Percentiles rank a stretch among this genome's conserved stretches.
These are phyloP conservation scores for Alternaria arbusti DNA, from an alignment of 2,329 filamentous ascomycete species.

Conservation along the genomic window DNA sequence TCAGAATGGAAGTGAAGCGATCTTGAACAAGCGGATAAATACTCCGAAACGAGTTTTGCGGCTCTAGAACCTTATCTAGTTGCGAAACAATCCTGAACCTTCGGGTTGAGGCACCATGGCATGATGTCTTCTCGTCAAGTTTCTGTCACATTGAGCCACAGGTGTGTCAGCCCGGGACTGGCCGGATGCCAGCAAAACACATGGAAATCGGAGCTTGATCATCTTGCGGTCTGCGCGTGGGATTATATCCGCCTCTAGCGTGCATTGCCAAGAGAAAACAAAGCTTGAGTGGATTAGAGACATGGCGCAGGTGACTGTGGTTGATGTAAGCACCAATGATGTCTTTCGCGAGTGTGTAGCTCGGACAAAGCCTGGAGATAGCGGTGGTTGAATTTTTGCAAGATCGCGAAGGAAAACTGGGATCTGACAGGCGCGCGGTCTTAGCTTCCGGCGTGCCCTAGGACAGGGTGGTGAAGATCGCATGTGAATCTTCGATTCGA, in stretches of 20 bases:
- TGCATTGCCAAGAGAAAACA: conserved; percentile 17
- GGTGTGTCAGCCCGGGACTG: conserved; percentile 25
- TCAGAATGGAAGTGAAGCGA: not conserved
- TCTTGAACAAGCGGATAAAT: not conserved
- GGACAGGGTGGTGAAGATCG: not conserved
- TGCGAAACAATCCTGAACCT: not conserved
- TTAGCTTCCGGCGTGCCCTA: conserved; percentile 1
- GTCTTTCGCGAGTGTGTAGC: conserved; percentile 12
- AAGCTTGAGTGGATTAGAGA: conserved; percentile 30
- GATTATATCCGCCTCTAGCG: conserved; percentile 18
- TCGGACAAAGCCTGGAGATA: conserved; percentile 27
- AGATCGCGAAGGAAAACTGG: not conserved
- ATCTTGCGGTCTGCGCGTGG: conserved; percentile 14
- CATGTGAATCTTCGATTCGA: conserved; percentile 6
- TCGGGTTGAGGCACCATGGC: not conserved
- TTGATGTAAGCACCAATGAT: conserved; percentile 16
- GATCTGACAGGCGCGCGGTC: conserved; percentile 1
- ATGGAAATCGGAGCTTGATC: conserved; percentile 9
- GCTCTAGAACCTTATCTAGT: not conserved
- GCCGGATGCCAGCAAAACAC: conserved; percentile 20
- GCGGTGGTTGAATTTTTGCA: not conserved
- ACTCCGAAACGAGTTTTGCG: not conserved
- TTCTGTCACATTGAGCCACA: conserved; percentile 5
- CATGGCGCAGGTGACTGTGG: conserved; percentile 27
- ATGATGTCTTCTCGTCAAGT: conserved; percentile 1